Conservation (phyloP, 768 basidiomycete species). For the Paxillus involutus region DNA sequence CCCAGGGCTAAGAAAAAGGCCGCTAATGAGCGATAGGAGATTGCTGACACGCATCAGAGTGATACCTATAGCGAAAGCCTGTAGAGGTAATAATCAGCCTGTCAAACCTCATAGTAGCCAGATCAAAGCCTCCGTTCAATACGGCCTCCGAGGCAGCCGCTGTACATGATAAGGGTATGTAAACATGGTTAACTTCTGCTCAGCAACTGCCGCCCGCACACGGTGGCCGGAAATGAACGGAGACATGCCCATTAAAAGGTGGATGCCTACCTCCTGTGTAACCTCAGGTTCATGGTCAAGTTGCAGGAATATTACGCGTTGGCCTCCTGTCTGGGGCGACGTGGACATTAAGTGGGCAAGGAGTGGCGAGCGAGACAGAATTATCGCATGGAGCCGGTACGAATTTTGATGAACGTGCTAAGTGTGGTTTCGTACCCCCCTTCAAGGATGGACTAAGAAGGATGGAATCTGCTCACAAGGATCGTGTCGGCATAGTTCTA, state of each 20-base stretch:
- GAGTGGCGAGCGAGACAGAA: conserved; percentile 85
- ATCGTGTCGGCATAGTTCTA: conserved; percentile 85
- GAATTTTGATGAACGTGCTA: conserved; percentile 75
- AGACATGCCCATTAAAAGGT: conserved; percentile 16
- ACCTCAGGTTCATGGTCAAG: conserved; percentile 80
- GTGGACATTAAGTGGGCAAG: conserved; percentile 88
- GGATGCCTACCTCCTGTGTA: conserved; percentile 70
- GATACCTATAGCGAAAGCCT: conserved; percentile 79
- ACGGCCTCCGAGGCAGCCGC: conserved; percentile 21
- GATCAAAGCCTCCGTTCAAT: conserved; percentile 16
- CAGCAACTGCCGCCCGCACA: conserved; percentile 20
- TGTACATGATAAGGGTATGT: conserved; percentile 15
- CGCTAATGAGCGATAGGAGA: conserved; percentile 19
- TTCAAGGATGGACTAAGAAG: conserved; percentile 4
- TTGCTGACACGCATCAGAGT: conserved; percentile 2
- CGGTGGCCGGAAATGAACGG: conserved; percentile 32
- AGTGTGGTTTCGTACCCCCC: conserved; percentile 10
- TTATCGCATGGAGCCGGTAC: conserved; percentile 81
- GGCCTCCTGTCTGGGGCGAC: conserved; percentile 62
- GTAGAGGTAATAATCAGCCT: conserved; percentile 19
- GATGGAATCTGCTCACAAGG: conserved; percentile 50
- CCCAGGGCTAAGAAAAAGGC: conserved; percentile 57
- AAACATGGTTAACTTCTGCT: conserved; percentile 17
- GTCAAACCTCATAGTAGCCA: conserved; percentile 1
- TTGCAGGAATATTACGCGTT: conserved; percentile 70